phyloP scores from a whole-genome alignment of 495 filamentous ascomycete species.

The Talaromyces thailandensis region DNA sequence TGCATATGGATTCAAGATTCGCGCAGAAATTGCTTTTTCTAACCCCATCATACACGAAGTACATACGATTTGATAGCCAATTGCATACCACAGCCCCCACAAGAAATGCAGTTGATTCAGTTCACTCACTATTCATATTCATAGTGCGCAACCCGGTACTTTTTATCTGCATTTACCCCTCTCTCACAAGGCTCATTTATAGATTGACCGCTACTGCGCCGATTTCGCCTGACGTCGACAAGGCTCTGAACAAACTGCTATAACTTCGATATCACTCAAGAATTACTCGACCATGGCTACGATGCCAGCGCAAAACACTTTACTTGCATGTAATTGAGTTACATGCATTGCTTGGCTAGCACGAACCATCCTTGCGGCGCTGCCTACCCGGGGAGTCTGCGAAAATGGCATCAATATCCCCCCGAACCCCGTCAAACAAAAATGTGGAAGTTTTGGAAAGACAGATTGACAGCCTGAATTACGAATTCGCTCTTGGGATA shows the following conservation, averaged over 20 bases:
- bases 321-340: neutral
- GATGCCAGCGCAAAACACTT: neutral
- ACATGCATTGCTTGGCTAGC: neutral
- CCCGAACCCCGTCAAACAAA: constrained; percentile 4
- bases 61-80: neutral
- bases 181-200: neutral
- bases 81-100: neutral
- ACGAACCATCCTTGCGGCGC: neutral
- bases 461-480: constrained; percentile 4
- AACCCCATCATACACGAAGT: neutral
- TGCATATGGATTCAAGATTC: neutral
- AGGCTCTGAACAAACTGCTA: neutral
- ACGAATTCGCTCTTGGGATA: constrained; percentile 2
- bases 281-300: neutral
- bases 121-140: neutral
- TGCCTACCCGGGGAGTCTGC: neutral
- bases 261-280: neutral
- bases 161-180: neutral
- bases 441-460: neutral
- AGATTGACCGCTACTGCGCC: neutral
- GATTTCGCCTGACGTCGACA: neutral
- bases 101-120: neutral
- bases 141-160: neutral
- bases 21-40: neutral
- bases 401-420: neutral